Evolutionary conservation across 2,329 filamentous ascomycete species (phyloP).

Genomic region (Bipolaris zeicola): DNA sequence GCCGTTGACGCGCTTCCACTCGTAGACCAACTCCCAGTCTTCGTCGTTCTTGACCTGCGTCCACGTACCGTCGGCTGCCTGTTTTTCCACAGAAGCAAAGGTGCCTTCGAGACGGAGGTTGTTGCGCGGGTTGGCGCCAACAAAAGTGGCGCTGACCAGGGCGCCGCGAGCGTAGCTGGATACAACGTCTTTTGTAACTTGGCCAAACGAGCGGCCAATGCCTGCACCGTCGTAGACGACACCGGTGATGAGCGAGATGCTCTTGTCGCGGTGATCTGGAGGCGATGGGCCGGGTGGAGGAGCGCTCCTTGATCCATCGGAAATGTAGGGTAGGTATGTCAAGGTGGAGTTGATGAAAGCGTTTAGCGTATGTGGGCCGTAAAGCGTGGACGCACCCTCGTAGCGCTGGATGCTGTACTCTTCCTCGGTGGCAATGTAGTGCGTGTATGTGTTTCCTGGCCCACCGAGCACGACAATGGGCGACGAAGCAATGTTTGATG

Average conservation of each 20-base stretch:
- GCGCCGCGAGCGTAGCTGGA: slow-evolving; percentile 65
- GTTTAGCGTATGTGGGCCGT: slow-evolving; percentile 78
- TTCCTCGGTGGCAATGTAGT: slow-evolving; percentile 79
- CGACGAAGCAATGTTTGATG: slow-evolving; percentile 28
- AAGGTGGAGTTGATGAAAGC: slow-evolving; percentile 88
- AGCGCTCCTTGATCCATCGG: slow-evolving; percentile 41
- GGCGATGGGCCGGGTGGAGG: slow-evolving; percentile 65
- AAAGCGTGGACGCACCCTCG: slow-evolving; percentile 92
- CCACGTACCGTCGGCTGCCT: slow-evolving; percentile 63
- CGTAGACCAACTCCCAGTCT: slow-evolving; percentile 83
- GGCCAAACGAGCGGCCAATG: slow-evolving; percentile 71
- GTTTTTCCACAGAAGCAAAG: slow-evolving; percentile 75
- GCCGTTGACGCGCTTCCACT: slow-evolving; percentile 75
- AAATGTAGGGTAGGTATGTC: slow-evolving; percentile 71
- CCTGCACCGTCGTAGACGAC: slow-evolving; percentile 76
- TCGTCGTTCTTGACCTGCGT: slow-evolving; percentile 69
- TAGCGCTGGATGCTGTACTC: slow-evolving; percentile 87
- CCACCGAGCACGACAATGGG: slow-evolving; percentile 80
- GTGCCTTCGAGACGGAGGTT: slow-evolving; percentile 79
- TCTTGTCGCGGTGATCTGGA: slow-evolving; percentile 77
- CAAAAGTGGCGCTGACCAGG: slow-evolving; percentile 70
- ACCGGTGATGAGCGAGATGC: slow-evolving; percentile 77
- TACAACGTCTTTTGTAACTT: slow-evolving; percentile 62
- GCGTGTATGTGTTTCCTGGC: slow-evolving; percentile 88
- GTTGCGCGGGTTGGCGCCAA: slow-evolving; percentile 89